These are phyloP conservation scores for Yamadazyma endophytica DNA, from an alignment of 805 yeast species.

Conservation along the genomic window DNA sequence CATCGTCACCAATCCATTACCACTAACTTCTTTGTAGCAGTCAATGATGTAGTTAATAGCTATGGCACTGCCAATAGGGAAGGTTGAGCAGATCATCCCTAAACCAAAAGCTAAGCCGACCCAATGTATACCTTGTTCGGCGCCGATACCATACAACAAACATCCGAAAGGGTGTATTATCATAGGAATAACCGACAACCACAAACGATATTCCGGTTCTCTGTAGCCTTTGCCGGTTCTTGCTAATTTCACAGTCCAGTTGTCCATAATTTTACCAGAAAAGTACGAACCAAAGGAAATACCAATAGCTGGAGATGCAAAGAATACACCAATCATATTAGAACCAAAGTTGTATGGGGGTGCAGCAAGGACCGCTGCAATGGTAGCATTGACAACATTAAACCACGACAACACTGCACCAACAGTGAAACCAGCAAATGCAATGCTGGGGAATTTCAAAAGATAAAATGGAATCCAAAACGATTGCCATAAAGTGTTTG, in stretches of 20 bases:
- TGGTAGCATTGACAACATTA: constrained; percentile 20
- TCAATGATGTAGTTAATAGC: constrained; percentile 25
- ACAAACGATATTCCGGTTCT: constrained; percentile 12
- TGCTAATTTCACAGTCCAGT: constrained; percentile 7
- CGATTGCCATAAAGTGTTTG: constrained; percentile 8
- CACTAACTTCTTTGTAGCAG: constrained; percentile 23
- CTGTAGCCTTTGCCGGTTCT: constrained; percentile 10
- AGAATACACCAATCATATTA: constrained; percentile 10
- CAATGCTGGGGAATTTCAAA: constrained; percentile 14
- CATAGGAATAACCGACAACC: constrained; percentile 11
- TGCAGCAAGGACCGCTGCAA: constrained; percentile 15
- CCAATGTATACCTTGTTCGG: constrained; percentile 15
- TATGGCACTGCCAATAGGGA: constrained; percentile 22
- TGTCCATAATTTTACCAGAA: constrained; percentile 13
- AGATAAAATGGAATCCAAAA: constrained; percentile 16
- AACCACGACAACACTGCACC: constrained; percentile 19
- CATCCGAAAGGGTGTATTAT: constrained; percentile 12
- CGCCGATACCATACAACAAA: constrained; percentile 21
- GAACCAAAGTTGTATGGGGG: constrained; percentile 7
- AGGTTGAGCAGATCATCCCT: constrained; percentile 18
- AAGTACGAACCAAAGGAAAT: constrained; percentile 10
- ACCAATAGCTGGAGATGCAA: constrained; percentile 10
- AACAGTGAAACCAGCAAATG: constrained; percentile 18
- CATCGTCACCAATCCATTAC: constrained; percentile 20
- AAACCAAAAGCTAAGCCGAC: constrained; percentile 22